These are phyloP conservation scores for Nyctanthes arbortristis DNA, from an alignment of 257 asterid genomes.

Conservation along the genomic window DNA sequence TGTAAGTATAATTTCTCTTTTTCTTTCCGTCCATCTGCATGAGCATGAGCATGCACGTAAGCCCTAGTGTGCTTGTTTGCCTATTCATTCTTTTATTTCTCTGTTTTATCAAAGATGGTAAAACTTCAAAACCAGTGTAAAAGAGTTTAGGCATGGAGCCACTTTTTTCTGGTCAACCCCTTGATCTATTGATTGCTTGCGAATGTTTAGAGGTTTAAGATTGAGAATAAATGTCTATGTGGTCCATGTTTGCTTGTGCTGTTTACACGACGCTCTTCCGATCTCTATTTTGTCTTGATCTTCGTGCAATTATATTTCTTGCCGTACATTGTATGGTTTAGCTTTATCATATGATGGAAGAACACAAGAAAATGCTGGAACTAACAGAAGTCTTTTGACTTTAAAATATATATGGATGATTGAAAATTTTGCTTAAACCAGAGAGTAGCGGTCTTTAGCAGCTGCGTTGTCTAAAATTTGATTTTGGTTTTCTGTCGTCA, in stretches of 20 bases:
- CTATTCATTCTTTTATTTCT: neutral
- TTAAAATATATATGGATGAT: neutral
- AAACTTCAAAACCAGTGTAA: neutral
- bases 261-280: neutral
- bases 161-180: no score
- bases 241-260: neutral
- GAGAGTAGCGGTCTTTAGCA: neutral
- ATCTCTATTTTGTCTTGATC: neutral
- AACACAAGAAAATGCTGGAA: neutral
- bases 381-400: neutral
- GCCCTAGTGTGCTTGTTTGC: conserved; percentile 2
- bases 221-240: neutral
- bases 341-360: neutral
- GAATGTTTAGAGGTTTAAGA: neutral
- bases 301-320: neutral
- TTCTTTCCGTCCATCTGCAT: conserved; percentile 19
- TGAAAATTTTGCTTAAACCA: neutral
- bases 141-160: conserved; percentile 13
- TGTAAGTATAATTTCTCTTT: conserved; percentile 51
- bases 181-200: conserved; percentile 11
- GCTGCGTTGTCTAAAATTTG: neutral
- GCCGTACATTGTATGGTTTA: neutral
- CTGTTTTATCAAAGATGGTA: neutral
- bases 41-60: neutral
- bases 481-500: neutral